Evolutionary conservation across 257 asterid genomes (phyloP).

Genomic region (Ocimum tenuiflorum): DNA sequence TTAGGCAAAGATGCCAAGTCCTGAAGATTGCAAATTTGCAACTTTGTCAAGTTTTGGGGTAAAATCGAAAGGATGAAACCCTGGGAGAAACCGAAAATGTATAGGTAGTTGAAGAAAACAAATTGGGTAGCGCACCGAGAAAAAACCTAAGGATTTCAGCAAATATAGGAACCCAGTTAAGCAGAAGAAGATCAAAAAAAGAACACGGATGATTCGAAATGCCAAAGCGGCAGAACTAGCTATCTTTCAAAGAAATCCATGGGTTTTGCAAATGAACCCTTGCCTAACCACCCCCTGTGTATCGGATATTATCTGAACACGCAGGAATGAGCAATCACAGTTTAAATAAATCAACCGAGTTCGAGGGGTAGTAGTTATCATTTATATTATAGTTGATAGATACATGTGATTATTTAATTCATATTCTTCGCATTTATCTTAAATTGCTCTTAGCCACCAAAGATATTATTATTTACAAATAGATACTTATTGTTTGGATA

Average conservation of each 20-base stretch:
- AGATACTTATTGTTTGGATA: neutral
- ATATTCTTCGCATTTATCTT: neutral
- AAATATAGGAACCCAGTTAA: conserved; percentile 2
- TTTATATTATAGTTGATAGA: too few species aligned
- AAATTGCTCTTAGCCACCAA: conserved; percentile 9
- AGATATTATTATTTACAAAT: neutral
- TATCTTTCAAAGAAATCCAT: too few species aligned
- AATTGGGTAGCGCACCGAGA: conserved; percentile 15
- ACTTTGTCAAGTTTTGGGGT: conserved; percentile 14
- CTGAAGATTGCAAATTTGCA: conserved; percentile 22
- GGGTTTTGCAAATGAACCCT: too few species aligned
- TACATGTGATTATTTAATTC: too few species aligned
- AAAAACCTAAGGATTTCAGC: conserved; percentile 4
- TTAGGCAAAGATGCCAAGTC: conserved; percentile 11
- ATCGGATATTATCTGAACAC: too few species aligned
- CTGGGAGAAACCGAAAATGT: conserved; percentile 14
- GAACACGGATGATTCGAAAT: neutral
- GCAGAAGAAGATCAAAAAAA: neutral
- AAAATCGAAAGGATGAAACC: conserved; percentile 16
- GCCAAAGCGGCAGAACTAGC: too few species aligned
- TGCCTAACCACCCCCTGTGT: too few species aligned
- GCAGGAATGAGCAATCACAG: too few species aligned
- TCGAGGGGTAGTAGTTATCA: neutral
- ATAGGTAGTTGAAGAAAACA: conserved; percentile 18
- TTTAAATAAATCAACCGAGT: neutral